A percentile compares a stretch with the other conserved stretches of the same genome.
phyloP scores from a whole-genome alignment of 1,284 basidiomycete genomes.

The Naganishia cerealis region DNA sequence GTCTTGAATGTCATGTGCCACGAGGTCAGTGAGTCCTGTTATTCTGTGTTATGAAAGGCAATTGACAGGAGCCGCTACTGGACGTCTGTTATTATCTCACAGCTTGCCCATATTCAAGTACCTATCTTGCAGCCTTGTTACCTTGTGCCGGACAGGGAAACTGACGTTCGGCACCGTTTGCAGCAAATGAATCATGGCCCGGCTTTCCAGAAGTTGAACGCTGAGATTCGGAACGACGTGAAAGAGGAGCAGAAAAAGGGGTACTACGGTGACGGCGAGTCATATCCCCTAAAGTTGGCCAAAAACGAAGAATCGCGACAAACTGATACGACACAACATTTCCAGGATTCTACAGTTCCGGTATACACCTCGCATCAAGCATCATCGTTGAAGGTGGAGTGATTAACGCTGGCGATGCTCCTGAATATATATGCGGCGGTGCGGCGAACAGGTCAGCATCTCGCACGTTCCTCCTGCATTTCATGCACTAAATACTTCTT shows the following conservation, averaged over 20 bases:
- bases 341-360: constrained; percentile 32
- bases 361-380: constrained; percentile 22
- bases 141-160: not conserved
- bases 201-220: constrained; percentile 50
- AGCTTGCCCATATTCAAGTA: constrained; percentile 54
- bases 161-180: not conserved
- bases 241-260: constrained; percentile 45
- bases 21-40: constrained; percentile 42
- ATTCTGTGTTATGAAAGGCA: not conserved
- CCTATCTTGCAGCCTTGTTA: not conserved
- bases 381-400: constrained; percentile 13
- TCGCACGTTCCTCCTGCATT: not conserved
- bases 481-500: not conserved
- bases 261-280: constrained; percentile 51
- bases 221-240: constrained; percentile 49
- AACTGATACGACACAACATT: not conserved
- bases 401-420: constrained; percentile 22
- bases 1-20: constrained; percentile 52
- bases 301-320: not conserved
- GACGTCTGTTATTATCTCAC: not conserved
- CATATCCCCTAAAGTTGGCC: not conserved
- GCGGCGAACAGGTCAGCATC: constrained; percentile 19
- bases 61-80: not conserved
- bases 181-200: constrained; percentile 55
- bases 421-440: constrained; percentile 33